These are phyloP conservation scores for Pythium chondricola DNA, from an alignment of 352 stramenopile genomes.

Conservation along the genomic window DNA sequence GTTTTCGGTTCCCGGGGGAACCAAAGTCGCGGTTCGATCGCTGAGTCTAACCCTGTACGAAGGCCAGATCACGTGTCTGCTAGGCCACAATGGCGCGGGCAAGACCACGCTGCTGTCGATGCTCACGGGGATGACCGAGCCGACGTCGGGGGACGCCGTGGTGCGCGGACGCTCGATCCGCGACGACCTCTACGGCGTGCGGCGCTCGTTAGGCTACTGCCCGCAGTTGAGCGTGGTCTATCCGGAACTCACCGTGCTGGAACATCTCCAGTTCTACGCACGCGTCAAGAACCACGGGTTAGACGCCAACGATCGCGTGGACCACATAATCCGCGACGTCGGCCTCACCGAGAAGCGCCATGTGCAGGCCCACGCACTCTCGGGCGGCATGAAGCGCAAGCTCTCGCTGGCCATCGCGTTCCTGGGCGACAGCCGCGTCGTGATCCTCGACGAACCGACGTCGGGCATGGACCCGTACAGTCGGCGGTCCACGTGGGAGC, in stretches of 20 bases:
- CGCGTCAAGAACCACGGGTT: constrained; percentile 81
- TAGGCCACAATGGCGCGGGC: constrained; percentile 94
- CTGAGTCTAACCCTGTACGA: constrained; percentile 88
- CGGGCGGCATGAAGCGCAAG: constrained; percentile 76
- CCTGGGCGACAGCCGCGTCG: constrained; percentile 58
- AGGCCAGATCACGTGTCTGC: constrained; percentile 91
- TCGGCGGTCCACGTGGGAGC: constrained; percentile 76
- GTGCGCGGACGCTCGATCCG: constrained; percentile 50
- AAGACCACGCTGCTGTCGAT: constrained; percentile 87
- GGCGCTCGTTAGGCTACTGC: constrained; percentile 92
- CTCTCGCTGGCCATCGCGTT: constrained; percentile 75
- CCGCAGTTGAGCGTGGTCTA: constrained; percentile 97
- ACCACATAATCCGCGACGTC: constrained; percentile 82
- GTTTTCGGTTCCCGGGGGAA: constrained; percentile 54
- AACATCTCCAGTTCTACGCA: constrained; percentile 94
- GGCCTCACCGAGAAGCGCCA: constrained; percentile 86
- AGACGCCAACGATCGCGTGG: constrained; percentile 16
- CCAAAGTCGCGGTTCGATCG: constrained; percentile 85
- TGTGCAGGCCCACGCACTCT: constrained; percentile 45
- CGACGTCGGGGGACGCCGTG: constrained; percentile 47
- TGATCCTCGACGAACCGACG: constrained; percentile 88
- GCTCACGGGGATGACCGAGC: constrained; percentile 65
- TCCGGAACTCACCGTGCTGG: constrained; percentile 91
- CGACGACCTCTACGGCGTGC: constrained; percentile 81
- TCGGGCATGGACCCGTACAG: constrained; percentile 94